Conservation (phyloP, 208 protist species). For the Leishmania martiniquensis region DNA sequence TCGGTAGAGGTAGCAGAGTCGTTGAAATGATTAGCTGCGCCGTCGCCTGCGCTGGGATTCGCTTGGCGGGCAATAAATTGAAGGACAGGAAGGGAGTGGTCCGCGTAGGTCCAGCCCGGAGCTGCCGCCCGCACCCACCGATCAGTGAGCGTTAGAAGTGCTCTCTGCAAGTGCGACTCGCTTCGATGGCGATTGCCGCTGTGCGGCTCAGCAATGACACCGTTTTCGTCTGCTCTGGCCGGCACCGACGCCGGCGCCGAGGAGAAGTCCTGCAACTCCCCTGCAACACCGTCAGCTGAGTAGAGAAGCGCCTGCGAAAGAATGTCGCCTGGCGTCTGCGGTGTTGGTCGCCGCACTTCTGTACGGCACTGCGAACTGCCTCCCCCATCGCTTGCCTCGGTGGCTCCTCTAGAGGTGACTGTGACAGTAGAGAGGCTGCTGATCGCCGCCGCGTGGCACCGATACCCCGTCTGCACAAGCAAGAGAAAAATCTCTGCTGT, state of each 20-base stretch:
- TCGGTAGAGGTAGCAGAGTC: neutral
- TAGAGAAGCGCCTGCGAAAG: conserved; percentile 48
- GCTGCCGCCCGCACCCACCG: conserved; percentile 23
- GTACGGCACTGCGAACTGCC: neutral
- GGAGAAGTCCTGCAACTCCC: neutral
- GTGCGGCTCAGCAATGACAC: neutral
- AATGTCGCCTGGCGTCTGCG: conserved; percentile 49
- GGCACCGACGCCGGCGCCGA: neutral
- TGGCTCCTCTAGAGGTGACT: too few species aligned
- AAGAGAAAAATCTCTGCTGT: conserved; percentile 24
- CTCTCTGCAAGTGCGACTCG: conserved; percentile 13
- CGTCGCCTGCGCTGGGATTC: neutral
- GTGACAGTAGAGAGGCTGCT: neutral
- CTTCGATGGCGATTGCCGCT: neutral
- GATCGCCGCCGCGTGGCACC: neutral
- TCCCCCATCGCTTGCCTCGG: neutral
- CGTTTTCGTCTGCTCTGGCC: neutral
- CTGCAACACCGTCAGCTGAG: conserved; percentile 14
- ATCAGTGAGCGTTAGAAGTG: conserved; percentile 27
- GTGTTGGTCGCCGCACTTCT: conserved; percentile 5
- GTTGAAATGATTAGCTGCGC: neutral
- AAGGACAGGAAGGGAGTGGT: conserved; percentile 23
- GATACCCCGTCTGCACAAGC: conserved; percentile 21
- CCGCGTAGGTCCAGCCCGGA: conserved; percentile 10
- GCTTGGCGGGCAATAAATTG: conserved; percentile 9